Evolutionary conservation across 192 early-diverging fungal genomes (phyloP).

Genomic region (Oehlia diaphana): DNA sequence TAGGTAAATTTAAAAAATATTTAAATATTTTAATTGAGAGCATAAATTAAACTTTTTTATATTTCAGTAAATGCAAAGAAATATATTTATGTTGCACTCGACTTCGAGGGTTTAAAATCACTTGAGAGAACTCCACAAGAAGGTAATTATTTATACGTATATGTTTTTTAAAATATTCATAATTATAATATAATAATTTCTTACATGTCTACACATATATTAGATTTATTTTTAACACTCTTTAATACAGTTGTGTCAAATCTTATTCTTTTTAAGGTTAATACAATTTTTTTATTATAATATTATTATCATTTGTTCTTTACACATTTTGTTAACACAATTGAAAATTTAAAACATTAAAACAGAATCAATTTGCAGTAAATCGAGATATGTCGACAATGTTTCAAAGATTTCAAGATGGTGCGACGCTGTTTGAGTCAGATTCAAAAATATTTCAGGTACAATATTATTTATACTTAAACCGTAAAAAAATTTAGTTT

Average conservation of each 20-base stretch:
- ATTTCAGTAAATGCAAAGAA: constrained; percentile 3
- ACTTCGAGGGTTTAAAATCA: constrained; percentile 25
- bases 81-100: constrained; percentile 26
- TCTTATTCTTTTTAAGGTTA: constrained; percentile 14
- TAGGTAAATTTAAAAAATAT: neutral
- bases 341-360: neutral
- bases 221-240: constrained; percentile 2
- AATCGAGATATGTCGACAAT: constrained; percentile 29
- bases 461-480: neutral
- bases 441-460: constrained; percentile 23
- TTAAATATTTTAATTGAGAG: neutral
- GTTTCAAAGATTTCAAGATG: constrained; percentile 33
- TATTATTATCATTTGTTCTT: neutral
- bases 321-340: neutral
- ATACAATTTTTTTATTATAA: neutral
- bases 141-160: neutral
- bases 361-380: constrained; percentile 26
- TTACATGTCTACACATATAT: neutral
- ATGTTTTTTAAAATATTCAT: neutral
- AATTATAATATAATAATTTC: neutral
- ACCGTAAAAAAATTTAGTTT: neutral
- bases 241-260: constrained; percentile 12
- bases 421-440: neutral
- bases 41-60: neutral
- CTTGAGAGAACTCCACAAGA: constrained; percentile 29